These are phyloP conservation scores for Epichloe elymi DNA, from an alignment of 2,329 filamentous ascomycete genomes.

Conservation along the genomic window DNA sequence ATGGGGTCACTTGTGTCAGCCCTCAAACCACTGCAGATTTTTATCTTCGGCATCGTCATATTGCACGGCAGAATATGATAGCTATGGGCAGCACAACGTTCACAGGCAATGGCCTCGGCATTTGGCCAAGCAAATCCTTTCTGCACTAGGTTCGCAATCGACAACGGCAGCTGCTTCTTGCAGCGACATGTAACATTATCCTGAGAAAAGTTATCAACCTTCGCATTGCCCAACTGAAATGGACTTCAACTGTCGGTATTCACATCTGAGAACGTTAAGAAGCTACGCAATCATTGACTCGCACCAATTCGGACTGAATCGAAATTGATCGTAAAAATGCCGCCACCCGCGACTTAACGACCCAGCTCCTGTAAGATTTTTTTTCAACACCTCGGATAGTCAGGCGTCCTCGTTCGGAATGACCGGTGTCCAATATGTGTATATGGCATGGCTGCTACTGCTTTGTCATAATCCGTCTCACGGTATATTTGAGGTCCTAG, in stretches of 20 bases:
- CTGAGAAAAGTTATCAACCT: constrained; percentile 11
- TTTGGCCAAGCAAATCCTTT: constrained; percentile 20
- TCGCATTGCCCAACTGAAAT: constrained; percentile 14
- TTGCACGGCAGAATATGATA: constrained; percentile 26
- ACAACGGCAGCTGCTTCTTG: constrained; percentile 17
- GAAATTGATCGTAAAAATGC: constrained; percentile 21
- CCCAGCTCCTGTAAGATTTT: constrained; percentile 19
- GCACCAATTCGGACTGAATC: constrained; percentile 11
- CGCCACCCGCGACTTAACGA: constrained; percentile 15
- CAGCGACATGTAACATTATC: constrained; percentile 19
- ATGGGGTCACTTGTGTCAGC: constrained; percentile 25
- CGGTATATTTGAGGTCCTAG: neutral
- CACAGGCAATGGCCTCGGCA: constrained; percentile 21
- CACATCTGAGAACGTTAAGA: constrained; percentile 7
- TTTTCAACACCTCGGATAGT: constrained; percentile 10
- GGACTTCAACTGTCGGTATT: constrained; percentile 15
- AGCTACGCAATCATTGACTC: constrained; percentile 4
- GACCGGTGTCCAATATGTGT: neutral
- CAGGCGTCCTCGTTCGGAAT: neutral
- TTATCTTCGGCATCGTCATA: constrained; percentile 25
- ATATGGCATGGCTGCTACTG: neutral
- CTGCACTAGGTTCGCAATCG: constrained; percentile 20
- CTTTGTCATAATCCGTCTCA: neutral
- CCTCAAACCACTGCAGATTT: constrained; percentile 27
- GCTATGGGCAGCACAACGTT: constrained; percentile 22